phyloP scores from a whole-genome alignment of 768 basidiomycete species.

The Coprinopsis sp. region DNA sequence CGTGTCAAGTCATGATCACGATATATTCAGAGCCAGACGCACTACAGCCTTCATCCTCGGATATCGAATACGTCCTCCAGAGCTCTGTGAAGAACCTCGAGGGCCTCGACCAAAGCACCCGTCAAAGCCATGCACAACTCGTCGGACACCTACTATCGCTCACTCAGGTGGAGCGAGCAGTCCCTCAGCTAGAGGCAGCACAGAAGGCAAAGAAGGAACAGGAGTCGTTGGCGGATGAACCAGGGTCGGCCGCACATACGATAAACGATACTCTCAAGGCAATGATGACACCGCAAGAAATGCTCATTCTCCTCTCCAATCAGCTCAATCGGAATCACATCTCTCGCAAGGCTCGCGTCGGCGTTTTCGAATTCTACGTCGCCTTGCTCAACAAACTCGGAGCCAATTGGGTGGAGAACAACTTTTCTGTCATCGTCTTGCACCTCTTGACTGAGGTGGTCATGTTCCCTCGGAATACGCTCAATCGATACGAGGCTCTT shows the following conservation, averaged over 20 bases:
- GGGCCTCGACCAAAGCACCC: constrained; percentile 74
- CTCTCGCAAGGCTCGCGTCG: constrained; percentile 70
- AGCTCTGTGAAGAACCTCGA: constrained; percentile 74
- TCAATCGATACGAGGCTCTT: constrained; percentile 69
- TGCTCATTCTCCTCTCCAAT: constrained; percentile 74
- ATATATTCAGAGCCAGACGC: constrained; percentile 57
- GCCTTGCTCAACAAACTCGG: constrained; percentile 76
- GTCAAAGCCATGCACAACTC: constrained; percentile 74
- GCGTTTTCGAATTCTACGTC: constrained; percentile 86
- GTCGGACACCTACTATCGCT: constrained; percentile 80
- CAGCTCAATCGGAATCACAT: constrained; percentile 75
- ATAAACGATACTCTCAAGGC: constrained; percentile 59
- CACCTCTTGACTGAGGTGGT: constrained; percentile 82
- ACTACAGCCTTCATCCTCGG: constrained; percentile 52
- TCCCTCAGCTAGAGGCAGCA: constrained; percentile 38
- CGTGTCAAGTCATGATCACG: constrained; percentile 55
- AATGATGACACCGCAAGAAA: constrained; percentile 68
- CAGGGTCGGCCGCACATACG: constrained; percentile 36
- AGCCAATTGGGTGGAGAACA: constrained; percentile 68
- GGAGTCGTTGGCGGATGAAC: constrained; percentile 54
- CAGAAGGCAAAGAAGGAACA: constrained; percentile 64
- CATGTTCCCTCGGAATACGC: constrained; percentile 46
- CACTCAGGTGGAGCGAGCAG: constrained; percentile 66
- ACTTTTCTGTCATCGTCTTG: constrained; percentile 72
- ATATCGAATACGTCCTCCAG: constrained; percentile 72